phyloP scores from a whole-genome alignment of 1,139 yeast genomes.

The Geotrichum aggregatum region DNA sequence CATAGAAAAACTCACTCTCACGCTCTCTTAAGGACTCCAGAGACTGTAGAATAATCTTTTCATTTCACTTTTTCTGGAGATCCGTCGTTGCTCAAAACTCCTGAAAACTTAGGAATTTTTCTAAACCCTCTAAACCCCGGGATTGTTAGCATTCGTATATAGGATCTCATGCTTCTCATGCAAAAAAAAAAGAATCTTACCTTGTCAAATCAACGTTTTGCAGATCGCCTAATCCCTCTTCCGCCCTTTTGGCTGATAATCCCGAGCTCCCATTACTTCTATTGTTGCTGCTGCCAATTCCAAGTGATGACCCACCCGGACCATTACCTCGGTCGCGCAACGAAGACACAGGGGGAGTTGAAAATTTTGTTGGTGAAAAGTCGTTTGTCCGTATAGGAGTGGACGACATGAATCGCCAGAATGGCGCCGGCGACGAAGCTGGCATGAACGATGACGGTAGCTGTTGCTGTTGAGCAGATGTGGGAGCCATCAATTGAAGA shows the following conservation, averaged over 20 bases:
- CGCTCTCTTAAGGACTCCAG: background rate
- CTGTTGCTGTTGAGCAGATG: constrained; percentile 41
- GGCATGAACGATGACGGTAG: constrained; percentile 43
- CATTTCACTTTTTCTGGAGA: constrained; percentile 25
- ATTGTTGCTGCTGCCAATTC: background rate
- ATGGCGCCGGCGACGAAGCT: constrained; percentile 42
- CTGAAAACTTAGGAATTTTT: constrained; percentile 16
- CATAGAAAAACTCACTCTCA: background rate
- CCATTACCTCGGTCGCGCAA: constrained; percentile 18
- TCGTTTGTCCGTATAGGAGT: constrained; percentile 37
- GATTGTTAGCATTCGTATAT: background rate
- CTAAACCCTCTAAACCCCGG: constrained; percentile 13
- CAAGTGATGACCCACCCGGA: background rate
- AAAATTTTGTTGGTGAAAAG: constrained; percentile 35
- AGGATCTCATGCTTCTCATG: too few species aligned
- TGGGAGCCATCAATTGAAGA: constrained; percentile 40
- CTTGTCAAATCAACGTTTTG: constrained; percentile 46
- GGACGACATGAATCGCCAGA: constrained; percentile 43
- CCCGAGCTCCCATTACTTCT: constrained; percentile 6
- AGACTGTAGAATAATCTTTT: background rate
- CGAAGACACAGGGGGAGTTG: constrained; percentile 32
- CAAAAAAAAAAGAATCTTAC: constrained; percentile 26
- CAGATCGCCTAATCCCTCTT: constrained; percentile 42
- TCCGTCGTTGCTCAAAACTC: constrained; percentile 20
- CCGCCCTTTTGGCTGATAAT: constrained; percentile 23